Evolutionary conservation across 768 basidiomycete species (phyloP).

Genomic region (Mycena haematopus): DNA sequence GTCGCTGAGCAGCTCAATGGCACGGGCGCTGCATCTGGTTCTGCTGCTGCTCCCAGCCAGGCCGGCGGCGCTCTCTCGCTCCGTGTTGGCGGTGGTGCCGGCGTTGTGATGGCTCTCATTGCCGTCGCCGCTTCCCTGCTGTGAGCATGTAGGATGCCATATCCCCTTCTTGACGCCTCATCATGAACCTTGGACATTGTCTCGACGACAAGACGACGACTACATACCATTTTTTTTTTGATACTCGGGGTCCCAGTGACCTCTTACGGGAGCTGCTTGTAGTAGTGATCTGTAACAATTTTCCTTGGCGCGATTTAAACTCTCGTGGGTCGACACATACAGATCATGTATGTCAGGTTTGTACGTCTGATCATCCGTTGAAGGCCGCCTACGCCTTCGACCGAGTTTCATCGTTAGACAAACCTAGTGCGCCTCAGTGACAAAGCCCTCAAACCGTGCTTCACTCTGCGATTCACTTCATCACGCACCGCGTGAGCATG

Average conservation of each 20-base stretch:
- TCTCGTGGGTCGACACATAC: too few relatives aligned
- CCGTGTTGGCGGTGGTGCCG: constrained; percentile 39
- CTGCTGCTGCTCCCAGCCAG: constrained; percentile 32
- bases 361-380: too few relatives aligned
- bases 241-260: constrained; percentile 27
- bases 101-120: constrained; percentile 38
- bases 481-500: too few relatives aligned
- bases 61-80: constrained; percentile 42
- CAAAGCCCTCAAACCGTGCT: too few relatives aligned
- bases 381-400: too few relatives aligned
- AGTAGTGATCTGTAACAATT: constrained; percentile 9
- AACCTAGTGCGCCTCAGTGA: too few relatives aligned
- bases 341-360: too few relatives aligned
- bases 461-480: too few relatives aligned
- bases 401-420: too few relatives aligned
- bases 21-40: constrained; percentile 43
- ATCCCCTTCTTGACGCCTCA: constrained; percentile 30
- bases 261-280: constrained; percentile 24
- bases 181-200: constrained; percentile 23
- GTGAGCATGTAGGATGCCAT: constrained; percentile 29
- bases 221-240: constrained; percentile 14
- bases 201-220: constrained; percentile 22
- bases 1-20: constrained; percentile 63
- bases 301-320: too few relatives aligned
- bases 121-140: constrained; percentile 43